Percentiles rank a stretch among this genome's conserved stretches.
Evolutionary conservation across 2,329 filamentous ascomycete species (phyloP).

Genomic region (Phoma sp.): DNA sequence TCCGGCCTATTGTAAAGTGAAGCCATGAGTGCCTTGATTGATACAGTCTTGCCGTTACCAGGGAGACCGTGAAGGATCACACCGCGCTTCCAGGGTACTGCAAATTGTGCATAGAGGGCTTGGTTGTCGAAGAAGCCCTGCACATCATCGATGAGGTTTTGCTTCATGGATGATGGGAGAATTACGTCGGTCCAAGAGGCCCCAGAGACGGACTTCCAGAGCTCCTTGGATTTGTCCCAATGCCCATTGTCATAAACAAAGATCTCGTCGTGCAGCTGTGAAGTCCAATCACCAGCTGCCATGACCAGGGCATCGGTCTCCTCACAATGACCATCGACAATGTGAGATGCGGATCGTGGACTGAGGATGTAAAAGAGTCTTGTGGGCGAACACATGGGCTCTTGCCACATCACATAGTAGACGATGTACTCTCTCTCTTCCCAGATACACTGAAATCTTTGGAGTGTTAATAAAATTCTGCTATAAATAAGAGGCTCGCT

Average conservation of each 20-base stretch:
- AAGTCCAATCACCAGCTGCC: constrained; percentile 61
- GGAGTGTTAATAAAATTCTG: not conserved
- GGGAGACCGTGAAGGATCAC: constrained; percentile 61
- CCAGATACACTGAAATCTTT: constrained; percentile 38
- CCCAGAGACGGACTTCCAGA: constrained; percentile 57
- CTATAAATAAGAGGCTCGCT: not conserved
- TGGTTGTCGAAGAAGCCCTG: constrained; percentile 57
- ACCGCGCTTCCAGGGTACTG: constrained; percentile 57
- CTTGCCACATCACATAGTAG: constrained; percentile 36
- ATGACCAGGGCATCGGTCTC: constrained; percentile 58
- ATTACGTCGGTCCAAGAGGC: constrained; percentile 69
- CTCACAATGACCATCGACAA: constrained; percentile 27
- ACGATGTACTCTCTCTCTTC: constrained; percentile 34
- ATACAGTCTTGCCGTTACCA: constrained; percentile 71
- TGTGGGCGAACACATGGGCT: constrained; percentile 32
- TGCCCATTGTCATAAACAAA: constrained; percentile 67
- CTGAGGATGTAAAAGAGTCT: constrained; percentile 31
- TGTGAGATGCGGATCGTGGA: constrained; percentile 15
- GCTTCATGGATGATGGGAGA: constrained; percentile 67
- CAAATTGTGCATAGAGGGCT: constrained; percentile 50
- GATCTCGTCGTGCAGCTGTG: constrained; percentile 65
- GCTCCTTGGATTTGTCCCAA: constrained; percentile 66
- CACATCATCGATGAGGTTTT: constrained; percentile 66
- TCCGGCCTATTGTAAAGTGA: constrained; percentile 59
- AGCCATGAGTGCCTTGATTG: constrained; percentile 71